phyloP scores from a whole-genome alignment of 768 basidiomycete genomes.

The Rubroboletus pulcherrimus region DNA sequence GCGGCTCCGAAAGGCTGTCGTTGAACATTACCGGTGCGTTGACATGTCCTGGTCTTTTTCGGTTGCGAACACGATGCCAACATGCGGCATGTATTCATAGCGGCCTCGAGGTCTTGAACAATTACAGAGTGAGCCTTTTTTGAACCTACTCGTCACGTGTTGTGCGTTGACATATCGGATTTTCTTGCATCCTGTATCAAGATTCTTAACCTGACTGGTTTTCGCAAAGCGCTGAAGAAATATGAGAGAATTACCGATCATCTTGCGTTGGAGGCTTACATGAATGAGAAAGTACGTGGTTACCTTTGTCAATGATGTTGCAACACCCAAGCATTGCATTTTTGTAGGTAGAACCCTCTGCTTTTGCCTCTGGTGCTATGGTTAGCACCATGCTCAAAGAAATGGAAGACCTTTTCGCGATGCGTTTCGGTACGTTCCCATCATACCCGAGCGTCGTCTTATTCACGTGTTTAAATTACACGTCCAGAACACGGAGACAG shows the following conservation, averaged over 20 bases:
- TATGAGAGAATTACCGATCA: constrained; percentile 79
- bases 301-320: not conserved
- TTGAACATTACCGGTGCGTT: constrained; percentile 74
- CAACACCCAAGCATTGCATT: not conserved
- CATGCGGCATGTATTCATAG: constrained; percentile 33
- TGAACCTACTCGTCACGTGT: not conserved
- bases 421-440: constrained; percentile 60
- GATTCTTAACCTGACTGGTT: constrained; percentile 88
- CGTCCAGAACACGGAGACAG: constrained; percentile 58
- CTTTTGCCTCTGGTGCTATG: constrained; percentile 60
- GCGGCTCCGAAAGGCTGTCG: constrained; percentile 73
- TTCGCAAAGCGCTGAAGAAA: constrained; percentile 82
- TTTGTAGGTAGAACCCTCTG: constrained; percentile 57
- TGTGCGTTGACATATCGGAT: not conserved
- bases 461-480: not conserved
- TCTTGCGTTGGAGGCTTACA: constrained; percentile 75
- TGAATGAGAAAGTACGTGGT: constrained; percentile 60
- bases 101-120: constrained; percentile 78
- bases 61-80: constrained; percentile 4
- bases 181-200: constrained; percentile 23
- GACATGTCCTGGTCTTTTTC: not conserved
- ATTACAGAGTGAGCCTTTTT: constrained; percentile 62
- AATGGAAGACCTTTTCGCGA: constrained; percentile 73
- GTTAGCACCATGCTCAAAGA: constrained; percentile 67
- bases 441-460: not conserved